Percentiles rank a stretch among this genome's conserved stretches.
Conservation (phyloP, 2,329 filamentous ascomycete genomes). For the Trichoderma sp. region DNA sequence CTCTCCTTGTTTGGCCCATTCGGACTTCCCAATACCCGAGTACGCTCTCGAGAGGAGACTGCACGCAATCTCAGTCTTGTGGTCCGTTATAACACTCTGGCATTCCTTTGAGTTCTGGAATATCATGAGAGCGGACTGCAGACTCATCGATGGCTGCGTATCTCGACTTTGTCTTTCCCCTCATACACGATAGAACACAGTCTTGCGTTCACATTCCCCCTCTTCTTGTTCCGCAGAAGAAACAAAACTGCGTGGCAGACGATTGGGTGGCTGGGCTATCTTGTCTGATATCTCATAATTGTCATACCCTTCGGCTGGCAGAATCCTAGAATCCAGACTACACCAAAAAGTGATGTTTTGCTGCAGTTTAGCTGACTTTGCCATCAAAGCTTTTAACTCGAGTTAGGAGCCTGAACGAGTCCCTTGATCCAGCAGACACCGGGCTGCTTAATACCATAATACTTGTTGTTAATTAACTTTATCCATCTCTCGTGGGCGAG, state of each 20-base stretch:
- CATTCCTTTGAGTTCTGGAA: neutral
- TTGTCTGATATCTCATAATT: neutral
- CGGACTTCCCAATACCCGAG: neutral
- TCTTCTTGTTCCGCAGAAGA: neutral
- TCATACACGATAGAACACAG: neutral
- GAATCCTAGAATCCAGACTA: neutral
- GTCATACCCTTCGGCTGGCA: neutral
- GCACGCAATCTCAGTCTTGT: neutral
- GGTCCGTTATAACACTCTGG: neutral
- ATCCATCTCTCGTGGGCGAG: neutral
- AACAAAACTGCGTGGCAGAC: neutral
- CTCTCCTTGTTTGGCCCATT: neutral
- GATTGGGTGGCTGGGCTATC: neutral
- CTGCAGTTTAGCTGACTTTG: neutral
- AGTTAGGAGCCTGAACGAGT: constrained; percentile 1
- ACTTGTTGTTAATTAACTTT: neutral
- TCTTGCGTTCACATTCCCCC: neutral
- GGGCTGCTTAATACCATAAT: neutral
- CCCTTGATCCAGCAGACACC: neutral
- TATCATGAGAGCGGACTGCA: neutral
- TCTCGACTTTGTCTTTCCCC: neutral
- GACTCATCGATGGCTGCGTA: neutral
- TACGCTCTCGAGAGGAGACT: neutral
- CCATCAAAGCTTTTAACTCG: neutral
- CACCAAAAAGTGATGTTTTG: neutral